A percentile compares a stretch with the other conserved stretches of the same genome.
phyloP scores from a whole-genome alignment of 2,329 filamentous ascomycete genomes.

The Beauveria bassiana region DNA sequence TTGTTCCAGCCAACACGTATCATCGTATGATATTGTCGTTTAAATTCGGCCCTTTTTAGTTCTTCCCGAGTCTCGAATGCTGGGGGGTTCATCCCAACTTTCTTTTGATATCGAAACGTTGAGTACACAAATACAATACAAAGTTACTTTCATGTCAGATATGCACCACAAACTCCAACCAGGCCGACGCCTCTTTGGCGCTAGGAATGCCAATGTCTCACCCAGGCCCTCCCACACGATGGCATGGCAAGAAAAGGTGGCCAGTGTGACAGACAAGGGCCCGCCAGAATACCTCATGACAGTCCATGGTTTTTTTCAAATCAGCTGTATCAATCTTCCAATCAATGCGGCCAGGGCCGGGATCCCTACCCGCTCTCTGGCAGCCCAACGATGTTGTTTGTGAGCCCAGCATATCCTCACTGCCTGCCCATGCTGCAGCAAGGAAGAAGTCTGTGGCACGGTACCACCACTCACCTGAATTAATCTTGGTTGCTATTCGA shows the following conservation, averaged over 20 bases:
- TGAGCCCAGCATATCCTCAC: not conserved
- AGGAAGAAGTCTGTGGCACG: not conserved
- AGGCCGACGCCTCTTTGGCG: not conserved
- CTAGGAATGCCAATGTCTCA: slow-evolving; percentile 13
- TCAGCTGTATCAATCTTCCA: not conserved
- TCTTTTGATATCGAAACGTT: not conserved
- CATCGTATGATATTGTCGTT: too few species aligned
- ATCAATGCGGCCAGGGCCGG: not conserved
- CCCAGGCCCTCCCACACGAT: slow-evolving; percentile 5
- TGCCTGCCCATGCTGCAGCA: not conserved
- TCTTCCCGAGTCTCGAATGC: not conserved
- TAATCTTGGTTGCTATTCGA: not conserved
- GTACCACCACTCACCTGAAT: not conserved
- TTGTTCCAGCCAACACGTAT: not conserved
- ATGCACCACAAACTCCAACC: not conserved
- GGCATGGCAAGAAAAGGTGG: not conserved
- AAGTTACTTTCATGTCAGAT: slow-evolving; percentile 11
- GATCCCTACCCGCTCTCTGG: not conserved
- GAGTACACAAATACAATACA: slow-evolving; percentile 3
- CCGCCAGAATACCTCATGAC: slow-evolving; percentile 6
- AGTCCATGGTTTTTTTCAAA: slow-evolving; percentile 1
- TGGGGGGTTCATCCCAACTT: not conserved
- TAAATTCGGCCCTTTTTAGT: too few species aligned
- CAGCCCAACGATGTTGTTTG: not conserved
- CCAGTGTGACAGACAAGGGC: slow-evolving; percentile 3